Evolutionary conservation across 2,329 filamentous ascomycete genomes (phyloP).

Genomic region (Ustilaginoidea virens): DNA sequence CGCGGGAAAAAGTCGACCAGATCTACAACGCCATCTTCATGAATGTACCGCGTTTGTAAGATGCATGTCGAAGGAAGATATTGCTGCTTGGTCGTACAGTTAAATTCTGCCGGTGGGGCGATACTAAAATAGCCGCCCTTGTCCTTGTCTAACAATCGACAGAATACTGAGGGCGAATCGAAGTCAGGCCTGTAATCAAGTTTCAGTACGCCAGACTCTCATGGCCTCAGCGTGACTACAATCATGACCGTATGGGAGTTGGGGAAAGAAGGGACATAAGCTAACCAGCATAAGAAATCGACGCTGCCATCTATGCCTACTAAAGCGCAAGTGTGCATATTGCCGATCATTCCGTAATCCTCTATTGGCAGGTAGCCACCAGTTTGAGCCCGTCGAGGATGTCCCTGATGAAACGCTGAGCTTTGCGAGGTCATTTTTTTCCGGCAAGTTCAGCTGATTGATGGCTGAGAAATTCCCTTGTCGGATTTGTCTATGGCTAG

Average conservation of each 20-base stretch:
- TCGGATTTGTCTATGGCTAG: too few relatives aligned
- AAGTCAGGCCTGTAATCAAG: slow-evolving; percentile 64
- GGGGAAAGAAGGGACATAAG: too few relatives aligned
- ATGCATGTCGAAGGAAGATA: slow-evolving; percentile 64
- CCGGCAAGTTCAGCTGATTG: too few relatives aligned
- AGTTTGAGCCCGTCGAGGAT: slow-evolving; percentile 18
- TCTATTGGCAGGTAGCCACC: slow-evolving; percentile 48
- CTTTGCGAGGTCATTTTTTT: slow-evolving; percentile 21
- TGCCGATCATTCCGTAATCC: slow-evolving; percentile 67
- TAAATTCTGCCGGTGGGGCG: slow-evolving; percentile 31
- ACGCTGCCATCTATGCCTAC: slow-evolving; percentile 59
- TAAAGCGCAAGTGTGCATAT: slow-evolving; percentile 67
- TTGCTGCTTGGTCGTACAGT: slow-evolving; percentile 59
- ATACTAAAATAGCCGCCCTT: slow-evolving; percentile 64
- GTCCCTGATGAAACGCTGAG: slow-evolving; percentile 16
- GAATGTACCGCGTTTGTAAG: slow-evolving; percentile 61
- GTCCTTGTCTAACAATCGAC: slow-evolving; percentile 56
- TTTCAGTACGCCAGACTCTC: too few relatives aligned
- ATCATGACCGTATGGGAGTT: too few relatives aligned
- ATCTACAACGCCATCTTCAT: slow-evolving; percentile 59
- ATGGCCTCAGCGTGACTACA: too few relatives aligned
- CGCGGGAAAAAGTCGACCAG: slow-evolving; percentile 64
- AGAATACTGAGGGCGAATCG: slow-evolving; percentile 63
- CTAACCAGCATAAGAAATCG: slow-evolving; percentile 64
- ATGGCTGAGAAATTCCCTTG: too few relatives aligned